A percentile compares a stretch with the other conserved stretches of the same genome.
These are phyloP conservation scores for Mycosarcoma maydis DNA, from an alignment of 1,284 basidiomycete species.

Conservation along the genomic window DNA sequence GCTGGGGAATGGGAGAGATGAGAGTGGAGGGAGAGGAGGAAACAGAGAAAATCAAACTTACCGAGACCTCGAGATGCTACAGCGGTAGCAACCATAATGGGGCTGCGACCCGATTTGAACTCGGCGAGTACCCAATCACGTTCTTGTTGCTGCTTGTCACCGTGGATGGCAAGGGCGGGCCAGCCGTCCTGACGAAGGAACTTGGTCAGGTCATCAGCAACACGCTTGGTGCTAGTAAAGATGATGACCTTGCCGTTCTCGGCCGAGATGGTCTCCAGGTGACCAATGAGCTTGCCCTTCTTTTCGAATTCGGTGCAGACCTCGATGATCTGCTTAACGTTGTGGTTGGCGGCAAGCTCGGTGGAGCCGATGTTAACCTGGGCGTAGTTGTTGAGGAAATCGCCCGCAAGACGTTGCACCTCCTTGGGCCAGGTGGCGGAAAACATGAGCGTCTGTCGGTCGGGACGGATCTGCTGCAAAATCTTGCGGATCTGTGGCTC, in stretches of 20 bases:
- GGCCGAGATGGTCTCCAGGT: slow-evolving; percentile 92
- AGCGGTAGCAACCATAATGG: slow-evolving; percentile 87
- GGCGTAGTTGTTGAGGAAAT: slow-evolving; percentile 94
- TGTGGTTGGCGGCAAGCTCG: slow-evolving; percentile 98
- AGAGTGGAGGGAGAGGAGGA: neutral
- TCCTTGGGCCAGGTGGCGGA: slow-evolving; percentile 99
- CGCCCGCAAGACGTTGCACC: slow-evolving; percentile 94
- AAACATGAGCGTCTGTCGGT: slow-evolving; percentile 84
- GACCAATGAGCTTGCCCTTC: slow-evolving; percentile 92
- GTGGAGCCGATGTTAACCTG: slow-evolving; percentile 99
- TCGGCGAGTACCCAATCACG: slow-evolving; percentile 98
- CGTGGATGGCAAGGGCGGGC: slow-evolving; percentile 96
- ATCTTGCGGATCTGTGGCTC: slow-evolving; percentile 99
- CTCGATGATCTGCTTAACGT: slow-evolving; percentile 93
- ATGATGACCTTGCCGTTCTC: slow-evolving; percentile 99
- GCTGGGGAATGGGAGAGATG: slow-evolving; percentile 2
- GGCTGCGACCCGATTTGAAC: slow-evolving; percentile 96
- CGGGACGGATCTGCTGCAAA: slow-evolving; percentile 92
- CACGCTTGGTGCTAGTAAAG: slow-evolving; percentile 96
- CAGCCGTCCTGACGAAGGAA: slow-evolving; percentile 76
- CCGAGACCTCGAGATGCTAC: slow-evolving; percentile 98
- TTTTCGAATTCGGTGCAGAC: slow-evolving; percentile 99
- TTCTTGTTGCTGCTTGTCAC: slow-evolving; percentile 88
- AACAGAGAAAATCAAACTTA: slow-evolving; percentile 73
- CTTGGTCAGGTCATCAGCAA: slow-evolving; percentile 97